These are phyloP conservation scores for Suillus clintonianus DNA, from an alignment of 768 basidiomycete genomes.

Conservation along the genomic window DNA sequence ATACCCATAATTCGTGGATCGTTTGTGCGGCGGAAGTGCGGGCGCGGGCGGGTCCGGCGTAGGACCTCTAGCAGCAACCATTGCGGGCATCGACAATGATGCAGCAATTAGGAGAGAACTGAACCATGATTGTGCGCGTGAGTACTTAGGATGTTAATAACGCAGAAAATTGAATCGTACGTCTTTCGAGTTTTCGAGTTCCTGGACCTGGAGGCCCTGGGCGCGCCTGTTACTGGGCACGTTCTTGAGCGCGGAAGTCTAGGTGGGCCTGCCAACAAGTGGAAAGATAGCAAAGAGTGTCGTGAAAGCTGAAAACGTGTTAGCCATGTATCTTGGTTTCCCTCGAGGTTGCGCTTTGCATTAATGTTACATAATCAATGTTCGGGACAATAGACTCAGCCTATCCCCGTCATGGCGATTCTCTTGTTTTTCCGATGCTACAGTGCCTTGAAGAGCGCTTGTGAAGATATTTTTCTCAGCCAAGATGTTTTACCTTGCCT, in stretches of 20 bases:
- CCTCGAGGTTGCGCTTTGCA: neutral
- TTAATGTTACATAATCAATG: neutral
- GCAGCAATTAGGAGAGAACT: conserved; percentile 9
- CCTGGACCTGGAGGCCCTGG: neutral
- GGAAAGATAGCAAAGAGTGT: neutral
- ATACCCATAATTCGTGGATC: conserved; percentile 47
- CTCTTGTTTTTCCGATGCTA: neutral
- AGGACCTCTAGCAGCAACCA: conserved; percentile 11
- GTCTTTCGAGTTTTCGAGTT: neutral
- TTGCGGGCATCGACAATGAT: conserved; percentile 9
- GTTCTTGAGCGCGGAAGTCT: neutral
- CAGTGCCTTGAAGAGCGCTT: too few species aligned
- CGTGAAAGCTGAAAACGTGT: neutral
- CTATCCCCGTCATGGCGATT: neutral
- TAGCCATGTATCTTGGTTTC: neutral
- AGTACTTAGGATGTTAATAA: neutral
- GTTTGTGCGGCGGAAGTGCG: conserved; percentile 15
- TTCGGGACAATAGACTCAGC: neutral
- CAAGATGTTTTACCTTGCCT: neutral
- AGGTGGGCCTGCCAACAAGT: conserved; percentile 1
- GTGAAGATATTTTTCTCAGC: too few species aligned
- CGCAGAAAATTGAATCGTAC: neutral
- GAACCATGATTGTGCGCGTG: conserved; percentile 1
- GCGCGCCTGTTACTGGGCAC: neutral
- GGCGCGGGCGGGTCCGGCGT: neutral